Base-by-base conservation (phyloP, 495 filamentous ascomycete genomes). In the Hyaloscypha hepaticicola region DNA sequence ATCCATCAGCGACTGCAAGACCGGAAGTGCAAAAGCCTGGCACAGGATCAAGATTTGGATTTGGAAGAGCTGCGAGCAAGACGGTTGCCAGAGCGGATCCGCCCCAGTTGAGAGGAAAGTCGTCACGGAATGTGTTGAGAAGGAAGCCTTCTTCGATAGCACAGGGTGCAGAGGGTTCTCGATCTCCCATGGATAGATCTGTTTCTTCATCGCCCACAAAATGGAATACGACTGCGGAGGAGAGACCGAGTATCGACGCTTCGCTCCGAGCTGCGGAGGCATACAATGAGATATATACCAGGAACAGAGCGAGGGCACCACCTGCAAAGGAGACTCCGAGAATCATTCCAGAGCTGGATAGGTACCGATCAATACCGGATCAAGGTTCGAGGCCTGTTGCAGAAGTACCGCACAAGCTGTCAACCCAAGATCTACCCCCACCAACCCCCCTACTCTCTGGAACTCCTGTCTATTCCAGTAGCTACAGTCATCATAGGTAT, bases 361-460 rank as follows among this genome's bases (percentile, higher is more conserved):
- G 83, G 27, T 85, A 85, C 70, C 75, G 80, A 57, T 73, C 45
- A 75, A 66, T 56, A 77, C 61, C 63, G 68, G 63, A 67, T 66
- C 11, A 75, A 69, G 64, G 41, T 51, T 69, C 74, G 5, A 75
- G 73, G 63, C 62, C 69, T 22, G 66, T 71, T 48, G 66, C 70
- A 60, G 78, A 79, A 27, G 55, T 79, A 16, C 79, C 77, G 14
- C 78, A 78, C 60, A 79, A 74, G 50, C 65, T 85, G 27, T 71
- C 79, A 33, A 87, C 84, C 5, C 80, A 87, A 59, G 86, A 88
- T 64, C 76, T 88, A 28, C 84, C 88, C 38, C 86, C 85, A 16
- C 85, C 87, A 16, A 88, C 86, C n/a, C 86, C 88, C 12, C 76
- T 83, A 26, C 84, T 85, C 61, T 84, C 84, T 2, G 79, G 77